Evolutionary conservation across 257 asterid species (phyloP), one percentile per base, ranked within the genome.

Genomic region (Nicotiana knightiana): DNA sequence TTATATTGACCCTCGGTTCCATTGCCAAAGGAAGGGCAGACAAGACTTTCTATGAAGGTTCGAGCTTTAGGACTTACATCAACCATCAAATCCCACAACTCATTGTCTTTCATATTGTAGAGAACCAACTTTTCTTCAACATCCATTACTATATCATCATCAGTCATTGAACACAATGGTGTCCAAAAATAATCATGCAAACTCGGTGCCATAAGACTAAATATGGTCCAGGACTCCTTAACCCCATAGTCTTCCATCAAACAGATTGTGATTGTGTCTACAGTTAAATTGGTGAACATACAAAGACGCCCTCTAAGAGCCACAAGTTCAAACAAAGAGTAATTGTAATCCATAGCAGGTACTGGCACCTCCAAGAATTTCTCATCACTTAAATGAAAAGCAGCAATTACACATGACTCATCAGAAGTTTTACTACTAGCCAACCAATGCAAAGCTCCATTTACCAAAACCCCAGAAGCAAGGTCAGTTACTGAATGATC

Each of bases 371-470:
- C 84, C 53, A 70, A 77, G 18, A 90, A 90, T 76, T 46, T 82
- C 82, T 88, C 90, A 0, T 33, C 11, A 13, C 32, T 85, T 71
- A 87, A 67, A 46, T 80, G 57, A 53, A 90, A 88, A 81, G 90
- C 91, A 33, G 85, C 84, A 13, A 90, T 82, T 9, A 90, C 88
- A 28, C 87, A 85, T 2, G 67, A n/a, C 46, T 46, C 57, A 1
- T 80, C 84, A 9, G 28, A 4, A 53, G 4, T 24, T 17, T 83
- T 76, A 65, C 76, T 76, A 65, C 76, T 13, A 46, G 90, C 90
- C 83, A 87, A 73, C 92, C 92, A 89, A 81, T 90, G 91, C 10
- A 87, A 11, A 18, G 82, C 81, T 2, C 91, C 91, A 77, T 82
- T 76, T 13, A 89, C 63, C 30, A 85, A 86, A 35, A 76, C 85